Evolutionary conservation across 1,284 basidiomycete genomes (phyloP).

Genomic region (Tilletia horrida): DNA sequence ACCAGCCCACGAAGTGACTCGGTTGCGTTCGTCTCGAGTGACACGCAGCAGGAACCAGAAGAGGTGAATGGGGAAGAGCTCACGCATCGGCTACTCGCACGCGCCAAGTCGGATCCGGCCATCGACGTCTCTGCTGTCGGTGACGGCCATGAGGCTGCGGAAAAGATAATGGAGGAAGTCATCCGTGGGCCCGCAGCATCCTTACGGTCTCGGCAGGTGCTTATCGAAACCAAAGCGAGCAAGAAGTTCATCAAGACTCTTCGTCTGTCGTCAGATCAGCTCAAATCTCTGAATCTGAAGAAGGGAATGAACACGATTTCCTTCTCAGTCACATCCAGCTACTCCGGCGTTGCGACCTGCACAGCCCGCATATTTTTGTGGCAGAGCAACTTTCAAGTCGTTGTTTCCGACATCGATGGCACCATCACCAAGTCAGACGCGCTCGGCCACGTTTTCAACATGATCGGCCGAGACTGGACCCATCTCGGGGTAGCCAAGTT

Average conservation of each 20-base stretch:
- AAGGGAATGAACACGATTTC: slow-evolving; percentile 88
- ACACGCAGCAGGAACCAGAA: slow-evolving; percentile 15
- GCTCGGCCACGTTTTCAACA: slow-evolving; percentile 92
- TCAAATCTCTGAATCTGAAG: slow-evolving; percentile 70
- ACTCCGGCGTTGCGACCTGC: slow-evolving; percentile 74
- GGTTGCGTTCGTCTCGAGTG: slow-evolving; percentile 13
- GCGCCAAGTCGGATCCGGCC: slow-evolving; percentile 8
- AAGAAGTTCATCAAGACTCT: slow-evolving; percentile 86
- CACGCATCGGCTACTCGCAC: neutral
- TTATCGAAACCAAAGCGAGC: slow-evolving; percentile 43
- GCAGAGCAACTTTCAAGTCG: slow-evolving; percentile 82
- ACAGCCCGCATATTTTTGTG: slow-evolving; percentile 92
- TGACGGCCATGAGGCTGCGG: slow-evolving; percentile 1
- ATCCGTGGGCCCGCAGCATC: neutral
- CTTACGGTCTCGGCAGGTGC: slow-evolving; percentile 6
- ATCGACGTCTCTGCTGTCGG: neutral
- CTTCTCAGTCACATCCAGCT: slow-evolving; percentile 80
- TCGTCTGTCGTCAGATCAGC: slow-evolving; percentile 76
- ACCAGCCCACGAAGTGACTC: neutral
- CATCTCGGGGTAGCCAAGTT: slow-evolving; percentile 96
- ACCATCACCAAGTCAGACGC: slow-evolving; percentile 96
- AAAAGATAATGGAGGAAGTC: slow-evolving; percentile 14
- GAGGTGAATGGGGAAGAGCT: neutral
- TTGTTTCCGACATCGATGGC: slow-evolving; percentile 97
- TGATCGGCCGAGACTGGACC: slow-evolving; percentile 99